Conservation (phyloP, 306 rosid species). For the Arachis stenosperma region DNA sequence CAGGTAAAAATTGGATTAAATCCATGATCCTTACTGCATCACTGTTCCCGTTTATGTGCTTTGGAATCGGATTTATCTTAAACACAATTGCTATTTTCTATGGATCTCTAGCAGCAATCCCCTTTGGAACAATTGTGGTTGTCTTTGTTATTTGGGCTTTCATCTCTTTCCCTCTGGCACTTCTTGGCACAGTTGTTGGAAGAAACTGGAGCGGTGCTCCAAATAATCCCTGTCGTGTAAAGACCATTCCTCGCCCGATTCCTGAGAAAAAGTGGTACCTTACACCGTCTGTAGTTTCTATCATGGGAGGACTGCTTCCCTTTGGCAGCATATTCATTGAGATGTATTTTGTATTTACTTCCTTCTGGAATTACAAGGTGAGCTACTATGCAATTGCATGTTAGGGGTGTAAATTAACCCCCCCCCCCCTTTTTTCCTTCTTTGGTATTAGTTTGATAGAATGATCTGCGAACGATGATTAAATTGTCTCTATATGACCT, state of each 20-base stretch:
- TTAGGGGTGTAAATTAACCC: constrained; percentile 11
- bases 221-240: constrained; percentile 97
- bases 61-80: constrained; percentile 91
- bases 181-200: constrained; percentile 99
- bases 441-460: too few relatives aligned
- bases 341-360: constrained; percentile 99
- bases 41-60: constrained; percentile 94
- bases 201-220: constrained; percentile 99
- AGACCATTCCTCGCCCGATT: constrained; percentile 99
- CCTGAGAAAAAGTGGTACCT: constrained; percentile 99
- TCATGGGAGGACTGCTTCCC: constrained; percentile 99
- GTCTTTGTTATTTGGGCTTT: constrained; percentile 99
- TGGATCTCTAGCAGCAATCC: constrained; percentile 98
- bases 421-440: background rate
- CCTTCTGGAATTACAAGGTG: constrained; percentile 96
- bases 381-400: constrained; percentile 26
- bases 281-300: constrained; percentile 92
- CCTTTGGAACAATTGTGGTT: constrained; percentile 97
- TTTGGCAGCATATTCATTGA: constrained; percentile 99
- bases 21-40: constrained; percentile 99
- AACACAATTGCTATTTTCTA: constrained; percentile 96
- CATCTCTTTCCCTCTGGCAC: constrained; percentile 97
- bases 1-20: constrained; percentile 98
- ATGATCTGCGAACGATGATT: too few relatives aligned
- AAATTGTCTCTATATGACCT: too few relatives aligned